Evolutionary conservation across 2,329 filamentous ascomycete genomes (phyloP).

Genomic region (Clonostachys rosea): DNA sequence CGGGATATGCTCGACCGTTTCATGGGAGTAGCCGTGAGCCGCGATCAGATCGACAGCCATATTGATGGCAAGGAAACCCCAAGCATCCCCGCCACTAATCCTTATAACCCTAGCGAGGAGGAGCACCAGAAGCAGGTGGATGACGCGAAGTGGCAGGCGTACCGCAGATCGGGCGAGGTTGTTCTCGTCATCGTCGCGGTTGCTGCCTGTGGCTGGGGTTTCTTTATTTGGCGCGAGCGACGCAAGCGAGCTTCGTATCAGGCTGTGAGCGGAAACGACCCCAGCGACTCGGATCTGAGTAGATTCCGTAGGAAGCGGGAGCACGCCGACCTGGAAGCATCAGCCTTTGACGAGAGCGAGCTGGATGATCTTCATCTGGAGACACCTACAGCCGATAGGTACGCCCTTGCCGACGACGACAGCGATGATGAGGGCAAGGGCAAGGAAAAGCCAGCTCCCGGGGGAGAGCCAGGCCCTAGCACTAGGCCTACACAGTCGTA

Average conservation of each 20-base stretch:
- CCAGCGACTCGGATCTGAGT: slow-evolving; percentile 30
- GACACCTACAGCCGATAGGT: slow-evolving; percentile 40
- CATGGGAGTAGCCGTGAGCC: slow-evolving; percentile 83
- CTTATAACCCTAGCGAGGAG: slow-evolving; percentile 48
- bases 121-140: slow-evolving; percentile 64
- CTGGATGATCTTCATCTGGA: slow-evolving; percentile 54
- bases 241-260: slow-evolving; percentile 51
- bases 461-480: background rate
- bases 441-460: background rate
- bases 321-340: slow-evolving; percentile 54
- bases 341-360: slow-evolving; percentile 62
- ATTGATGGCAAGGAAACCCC: slow-evolving; percentile 83
- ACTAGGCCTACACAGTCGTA: no score
- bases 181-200: slow-evolving; percentile 78
- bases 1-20: slow-evolving; percentile 98
- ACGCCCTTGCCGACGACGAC: slow-evolving; percentile 53
- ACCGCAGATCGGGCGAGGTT: slow-evolving; percentile 81
- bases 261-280: slow-evolving; percentile 35
- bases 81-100: slow-evolving; percentile 64
- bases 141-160: slow-evolving; percentile 83
- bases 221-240: slow-evolving; percentile 61
- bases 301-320: slow-evolving; percentile 40
- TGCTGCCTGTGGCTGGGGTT: slow-evolving; percentile 70
- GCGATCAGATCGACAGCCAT: slow-evolving; percentile 67
- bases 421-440: slow-evolving; percentile 29